Conservation (phyloP, 106 monocot species). For the Dendrobium huoshanense region DNA sequence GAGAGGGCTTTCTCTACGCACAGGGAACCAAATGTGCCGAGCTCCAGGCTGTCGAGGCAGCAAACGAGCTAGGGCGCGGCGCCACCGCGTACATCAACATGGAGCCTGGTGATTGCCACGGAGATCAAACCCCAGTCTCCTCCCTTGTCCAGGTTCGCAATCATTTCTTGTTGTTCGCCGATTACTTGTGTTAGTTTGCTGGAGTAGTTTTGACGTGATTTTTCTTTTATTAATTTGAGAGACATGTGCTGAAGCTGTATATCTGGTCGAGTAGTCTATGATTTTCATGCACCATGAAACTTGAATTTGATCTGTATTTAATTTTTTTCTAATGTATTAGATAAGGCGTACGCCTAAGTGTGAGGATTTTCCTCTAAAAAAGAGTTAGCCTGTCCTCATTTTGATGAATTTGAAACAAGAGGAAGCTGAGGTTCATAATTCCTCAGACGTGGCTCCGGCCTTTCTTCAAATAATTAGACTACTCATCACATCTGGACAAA, state of each 20-base stretch:
- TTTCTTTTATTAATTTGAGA: not conserved
- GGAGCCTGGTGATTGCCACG: constrained; percentile 92
- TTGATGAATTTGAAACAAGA: too few species aligned
- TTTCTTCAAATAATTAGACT: too few species aligned
- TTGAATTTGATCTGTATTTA: not conserved
- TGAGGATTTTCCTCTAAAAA: too few species aligned
- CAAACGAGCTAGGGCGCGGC: constrained; percentile 50
- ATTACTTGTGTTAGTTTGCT: not conserved
- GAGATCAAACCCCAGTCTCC: constrained; percentile 61
- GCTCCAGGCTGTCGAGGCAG: constrained; percentile 77
- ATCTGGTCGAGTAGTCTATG: not conserved
- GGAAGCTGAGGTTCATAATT: too few species aligned
- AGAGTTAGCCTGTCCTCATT: too few species aligned
- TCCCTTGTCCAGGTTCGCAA: constrained; percentile 63
- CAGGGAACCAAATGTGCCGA: constrained; percentile 95
- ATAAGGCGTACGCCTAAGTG: too few species aligned
- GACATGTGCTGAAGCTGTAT: not conserved
- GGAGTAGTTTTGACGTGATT: not conserved
- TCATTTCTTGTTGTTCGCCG: not conserved
- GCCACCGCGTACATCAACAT: constrained; percentile 83
- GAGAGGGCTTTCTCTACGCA: constrained; percentile 79
- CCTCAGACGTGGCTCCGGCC: too few species aligned
- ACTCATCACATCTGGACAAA: too few species aligned
- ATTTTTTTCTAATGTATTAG: not conserved
- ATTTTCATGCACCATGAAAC: not conserved